Conservation (phyloP, 2,329 filamentous ascomycete genomes). For the Thelonectria discophora region DNA sequence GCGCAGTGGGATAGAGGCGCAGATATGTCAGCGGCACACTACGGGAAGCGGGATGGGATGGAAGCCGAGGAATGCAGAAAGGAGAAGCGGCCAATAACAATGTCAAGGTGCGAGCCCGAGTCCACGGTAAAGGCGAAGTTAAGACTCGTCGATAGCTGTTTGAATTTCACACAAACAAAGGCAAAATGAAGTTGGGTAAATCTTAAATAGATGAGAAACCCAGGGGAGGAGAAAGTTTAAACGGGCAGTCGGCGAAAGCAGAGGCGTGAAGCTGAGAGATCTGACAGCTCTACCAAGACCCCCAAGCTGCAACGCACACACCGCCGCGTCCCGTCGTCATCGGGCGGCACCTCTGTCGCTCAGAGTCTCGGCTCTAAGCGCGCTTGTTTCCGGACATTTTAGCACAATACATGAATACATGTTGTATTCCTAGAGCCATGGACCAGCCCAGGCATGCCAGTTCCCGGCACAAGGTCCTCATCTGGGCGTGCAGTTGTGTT, state of each 20-base stretch:
- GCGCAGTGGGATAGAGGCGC: no score
- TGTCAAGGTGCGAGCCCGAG: no score
- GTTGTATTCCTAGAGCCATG: not conserved
- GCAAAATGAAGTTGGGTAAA: no score
- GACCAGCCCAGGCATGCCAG: not conserved
- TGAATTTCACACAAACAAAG: no score
- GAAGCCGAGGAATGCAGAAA: no score
- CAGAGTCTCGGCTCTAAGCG: constrained; percentile 17
- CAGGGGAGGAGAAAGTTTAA: no score
- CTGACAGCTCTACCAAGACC: not conserved
- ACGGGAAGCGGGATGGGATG: no score
- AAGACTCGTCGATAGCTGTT: not conserved
- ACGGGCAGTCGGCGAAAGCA: no score
- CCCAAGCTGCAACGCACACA: not conserved
- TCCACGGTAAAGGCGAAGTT: no score
- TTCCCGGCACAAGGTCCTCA: not conserved
- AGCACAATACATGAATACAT: constrained; percentile 14
- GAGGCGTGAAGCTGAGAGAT: not conserved
- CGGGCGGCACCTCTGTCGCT: not conserved
- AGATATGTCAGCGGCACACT: no score
- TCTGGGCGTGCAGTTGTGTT: not conserved
- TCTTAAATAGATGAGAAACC: no score
- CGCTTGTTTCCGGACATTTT: constrained; percentile 21
- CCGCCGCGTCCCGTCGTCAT: not conserved
- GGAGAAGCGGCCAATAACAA: no score